Percentiles rank a stretch among this genome's conserved stretches.
Evolutionary conservation across 192 early-diverging fungal genomes (phyloP).

Genomic region (Paraglomus brasilianum): DNA sequence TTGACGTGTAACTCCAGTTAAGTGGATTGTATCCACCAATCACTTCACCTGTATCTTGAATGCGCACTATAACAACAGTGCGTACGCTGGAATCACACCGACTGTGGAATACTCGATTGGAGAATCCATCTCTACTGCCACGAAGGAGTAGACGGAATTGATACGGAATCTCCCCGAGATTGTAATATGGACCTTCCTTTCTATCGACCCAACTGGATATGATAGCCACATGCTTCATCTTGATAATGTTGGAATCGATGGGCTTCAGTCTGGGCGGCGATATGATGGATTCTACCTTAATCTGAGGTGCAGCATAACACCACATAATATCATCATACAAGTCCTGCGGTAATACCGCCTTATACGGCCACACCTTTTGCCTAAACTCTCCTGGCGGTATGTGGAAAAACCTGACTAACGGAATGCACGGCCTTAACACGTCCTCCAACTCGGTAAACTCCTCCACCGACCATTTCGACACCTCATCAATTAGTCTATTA

Average conservation of each 20-base stretch:
- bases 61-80: constrained; percentile 10
- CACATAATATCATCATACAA: background rate
- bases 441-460: background rate
- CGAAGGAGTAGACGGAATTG: constrained; percentile 1
- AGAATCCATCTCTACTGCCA: constrained; percentile 12
- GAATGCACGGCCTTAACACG: background rate
- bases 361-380: constrained; percentile 2
- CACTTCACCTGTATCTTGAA: background rate
- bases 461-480: background rate
- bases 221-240: constrained; percentile 2
- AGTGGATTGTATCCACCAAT: constrained; percentile 24
- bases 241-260: background rate
- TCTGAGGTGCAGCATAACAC: background rate
- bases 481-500: background rate
- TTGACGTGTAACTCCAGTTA: background rate
- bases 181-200: background rate
- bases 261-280: too few species aligned
- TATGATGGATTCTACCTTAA: too few species aligned
- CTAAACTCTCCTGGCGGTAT: background rate
- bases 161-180: background rate
- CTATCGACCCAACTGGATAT: constrained; percentile 17
- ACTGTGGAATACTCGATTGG: background rate
- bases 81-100: constrained; percentile 3
- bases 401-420: constrained; percentile 2
- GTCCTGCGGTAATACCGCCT: background rate